Base-by-base conservation (phyloP, 192 early-diverging fungal genomes). In the Rhizophagus prolifer region DNA sequence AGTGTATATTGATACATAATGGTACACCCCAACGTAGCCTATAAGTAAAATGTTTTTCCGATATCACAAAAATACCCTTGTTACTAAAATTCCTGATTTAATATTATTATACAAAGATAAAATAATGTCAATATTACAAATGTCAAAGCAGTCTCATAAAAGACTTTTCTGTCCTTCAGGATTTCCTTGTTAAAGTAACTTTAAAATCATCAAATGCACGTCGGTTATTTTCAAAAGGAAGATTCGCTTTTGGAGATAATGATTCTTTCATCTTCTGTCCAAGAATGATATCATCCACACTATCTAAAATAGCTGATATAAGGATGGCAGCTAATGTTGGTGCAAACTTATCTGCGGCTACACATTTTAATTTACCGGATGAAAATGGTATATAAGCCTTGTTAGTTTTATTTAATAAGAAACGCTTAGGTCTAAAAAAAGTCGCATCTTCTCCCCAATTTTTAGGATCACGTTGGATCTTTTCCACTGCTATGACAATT, bases 191-290 rank as follows among this genome's bases (percentile, higher is more conserved):
- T 44, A 44, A 44, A 12, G 41, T 30, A 36, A 67, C 9, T 14
- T 36, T 19, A 3, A 67, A 0, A 2, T 67, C 44, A 4, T 67
- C 65, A n/a, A 67, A 67, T 9, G 34, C 65, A 41, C 10, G 7
- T 10, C 65, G 16, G 19, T n/a, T n/a, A 67, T 67, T 67, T 67
- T 67, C 34, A 67, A 67, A 67, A 38, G 65, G 65, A n/a, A 41
- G 2, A 41, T 67, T 21, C 9, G 16, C 19, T 41, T 67, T 67
- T n/a, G 2, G 10, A 36, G 1, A 13, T 41, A 36, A n/a, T 21
- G n/a, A 41, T 44, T n/a, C 21, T 38, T 38, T 41, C 3, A 1
- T n/a, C 41, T 67, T n/a, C 9, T 67, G 14, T 0, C 41, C 36
- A 8, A 67, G 13, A 36, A 38, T 21, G 21, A 67, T 10, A 38